Base-by-base conservation (phyloP, 1,284 basidiomycete species). In the Ustilago trichophora region DNA sequence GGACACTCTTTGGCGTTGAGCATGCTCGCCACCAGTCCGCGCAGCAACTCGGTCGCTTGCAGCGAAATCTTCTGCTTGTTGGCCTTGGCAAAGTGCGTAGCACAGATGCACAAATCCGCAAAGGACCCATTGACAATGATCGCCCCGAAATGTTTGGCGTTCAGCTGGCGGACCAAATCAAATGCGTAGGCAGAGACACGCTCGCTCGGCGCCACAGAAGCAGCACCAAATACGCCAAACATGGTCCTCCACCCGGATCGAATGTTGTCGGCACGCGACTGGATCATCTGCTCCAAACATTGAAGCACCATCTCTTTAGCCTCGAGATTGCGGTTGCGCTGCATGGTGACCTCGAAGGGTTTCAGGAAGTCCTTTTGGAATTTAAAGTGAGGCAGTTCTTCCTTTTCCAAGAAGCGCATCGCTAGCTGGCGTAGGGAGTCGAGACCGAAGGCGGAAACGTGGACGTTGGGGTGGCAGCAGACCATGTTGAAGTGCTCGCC, bases 401-500 rank as follows among this genome's bases (percentile, higher is more conserved):
- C 95, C 83, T 98, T 98, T 83, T 98, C 96, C 77, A 99, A 85
- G 83, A 99, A 99, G 40, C 95, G 89, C 92, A 96, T 97, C 3
- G 96, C 94, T 33, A 99, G 85, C 83, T 99, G 96, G 22, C 96
- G 90, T n/a, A 99, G 86, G 6, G 96, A 93, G 82, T 99, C 96
- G 60, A 99, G 85, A 2, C 95, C 96, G 72, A 99, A 98, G 83
- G 96, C 94, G 35, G 91, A 92, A 54, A 99, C 95, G 73, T 95
- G 91, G 13, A 92, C 91, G 82, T 98, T 98, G 77, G 91, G 93
- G 82, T 99, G 96, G 83, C 95, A 97, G 82, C 95, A 98, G 31
- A 98, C 95, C 84, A 97, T 91, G 82, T 99, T 98, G 83, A 99
- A 98, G 83, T 99, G 96, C 82, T 97, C 94, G 41, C 96, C 96